Evolutionary conservation across 306 rosid species (phyloP).

Genomic region (Pueraria montana): DNA sequence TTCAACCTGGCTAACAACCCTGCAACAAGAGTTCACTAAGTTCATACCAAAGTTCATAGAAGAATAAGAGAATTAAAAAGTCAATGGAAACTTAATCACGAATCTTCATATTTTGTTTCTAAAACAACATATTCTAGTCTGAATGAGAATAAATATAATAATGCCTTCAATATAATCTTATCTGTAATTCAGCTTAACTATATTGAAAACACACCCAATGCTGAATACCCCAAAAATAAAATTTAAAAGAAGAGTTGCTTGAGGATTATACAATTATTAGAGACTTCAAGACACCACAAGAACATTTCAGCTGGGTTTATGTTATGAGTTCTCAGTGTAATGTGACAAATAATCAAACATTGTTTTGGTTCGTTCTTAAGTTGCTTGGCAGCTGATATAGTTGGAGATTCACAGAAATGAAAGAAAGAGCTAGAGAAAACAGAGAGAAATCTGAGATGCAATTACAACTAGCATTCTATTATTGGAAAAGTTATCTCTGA

Average conservation of each 20-base stretch:
- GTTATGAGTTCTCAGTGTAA: neutral
- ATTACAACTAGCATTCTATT: neutral
- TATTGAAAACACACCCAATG: conserved; percentile 26
- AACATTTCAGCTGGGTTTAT: conserved; percentile 17
- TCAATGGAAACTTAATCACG: conserved; percentile 20
- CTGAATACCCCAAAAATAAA: conserved; percentile 30
- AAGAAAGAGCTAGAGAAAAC: neutral
- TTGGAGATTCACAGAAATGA: neutral
- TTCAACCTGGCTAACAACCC: conserved; percentile 99
- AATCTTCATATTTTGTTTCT: conserved; percentile 21
- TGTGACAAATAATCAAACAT: neutral
- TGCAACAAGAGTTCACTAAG: conserved; percentile 62
- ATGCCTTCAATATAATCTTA: conserved; percentile 6
- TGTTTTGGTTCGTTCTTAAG: neutral
- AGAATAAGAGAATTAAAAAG: conserved; percentile 15
- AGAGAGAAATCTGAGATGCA: conserved; percentile 2
- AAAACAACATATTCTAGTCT: conserved; percentile 32
- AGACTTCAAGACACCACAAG: neutral
- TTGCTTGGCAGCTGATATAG: conserved; percentile 14
- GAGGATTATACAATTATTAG: conserved; percentile 26
- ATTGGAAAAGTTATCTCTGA: neutral
- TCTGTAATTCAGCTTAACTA: neutral
- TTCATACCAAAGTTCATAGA: conserved; percentile 42
- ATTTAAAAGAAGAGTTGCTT: conserved; percentile 12
- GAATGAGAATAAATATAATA: conserved; percentile 16